Percentiles rank a stretch among this genome's conserved stretches.
phyloP scores from a whole-genome alignment of 352 stramenopile species.

The Peronosclerospora sorghi region DNA sequence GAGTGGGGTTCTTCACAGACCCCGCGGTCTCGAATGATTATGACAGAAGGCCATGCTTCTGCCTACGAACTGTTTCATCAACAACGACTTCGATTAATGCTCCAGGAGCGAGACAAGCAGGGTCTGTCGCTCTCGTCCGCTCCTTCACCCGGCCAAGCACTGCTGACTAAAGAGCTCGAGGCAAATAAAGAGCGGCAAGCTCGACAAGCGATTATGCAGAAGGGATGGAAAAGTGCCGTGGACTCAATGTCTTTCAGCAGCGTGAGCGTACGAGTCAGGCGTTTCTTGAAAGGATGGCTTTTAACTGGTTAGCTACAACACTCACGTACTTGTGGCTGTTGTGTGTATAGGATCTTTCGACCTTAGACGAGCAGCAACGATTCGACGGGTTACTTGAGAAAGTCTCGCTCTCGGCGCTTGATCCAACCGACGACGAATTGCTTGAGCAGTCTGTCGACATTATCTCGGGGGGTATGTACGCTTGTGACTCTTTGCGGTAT shows the following conservation, averaged over 20 bases:
- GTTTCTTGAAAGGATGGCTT: no score
- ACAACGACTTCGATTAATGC: slow-evolving; percentile 71
- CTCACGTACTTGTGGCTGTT: no score
- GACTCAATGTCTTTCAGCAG: slow-evolving; percentile 69
- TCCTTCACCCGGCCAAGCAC: slow-evolving; percentile 69
- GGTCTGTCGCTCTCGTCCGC: slow-evolving; percentile 64
- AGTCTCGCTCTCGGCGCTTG: slow-evolving; percentile 42
- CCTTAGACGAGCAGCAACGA: slow-evolving; percentile 44
- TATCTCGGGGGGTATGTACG: slow-evolving; percentile 26
- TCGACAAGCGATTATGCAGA: slow-evolving; percentile 82
- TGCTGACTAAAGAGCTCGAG: slow-evolving; percentile 83
- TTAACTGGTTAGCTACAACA: no score
- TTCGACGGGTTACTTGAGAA: slow-evolving; percentile 58
- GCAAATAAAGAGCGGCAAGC: slow-evolving; percentile 84
- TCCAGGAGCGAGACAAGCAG: slow-evolving; percentile 76
- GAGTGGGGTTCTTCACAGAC: slow-evolving; percentile 83
- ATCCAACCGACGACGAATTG: slow-evolving; percentile 52
- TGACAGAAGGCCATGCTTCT: slow-evolving; percentile 70
- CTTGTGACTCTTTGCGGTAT: neutral
- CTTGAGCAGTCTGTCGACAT: slow-evolving; percentile 37
- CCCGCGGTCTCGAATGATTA: slow-evolving; percentile 69
- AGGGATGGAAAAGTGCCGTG: slow-evolving; percentile 80
- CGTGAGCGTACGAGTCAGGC: slow-evolving; percentile 22
- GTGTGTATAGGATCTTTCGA: slow-evolving; percentile 29
- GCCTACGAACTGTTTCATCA: slow-evolving; percentile 84